phyloP scores from a whole-genome alignment of 2,329 filamentous ascomycete species.

The Beauveria caledonica region DNA sequence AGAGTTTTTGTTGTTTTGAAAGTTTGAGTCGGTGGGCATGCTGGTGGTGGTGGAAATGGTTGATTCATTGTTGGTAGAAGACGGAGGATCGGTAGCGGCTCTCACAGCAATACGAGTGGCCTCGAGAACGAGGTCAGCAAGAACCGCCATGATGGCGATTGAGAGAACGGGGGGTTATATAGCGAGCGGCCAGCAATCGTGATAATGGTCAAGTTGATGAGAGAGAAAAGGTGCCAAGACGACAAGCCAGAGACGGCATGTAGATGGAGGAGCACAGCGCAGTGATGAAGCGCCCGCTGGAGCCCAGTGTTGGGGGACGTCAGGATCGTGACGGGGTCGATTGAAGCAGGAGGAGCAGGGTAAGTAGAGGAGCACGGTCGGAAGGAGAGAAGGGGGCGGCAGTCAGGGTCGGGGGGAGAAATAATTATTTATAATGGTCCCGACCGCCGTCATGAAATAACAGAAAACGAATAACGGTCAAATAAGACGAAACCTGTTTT shows the following conservation, averaged over 20 bases:
- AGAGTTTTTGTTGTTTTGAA: slow-evolving; percentile 14
- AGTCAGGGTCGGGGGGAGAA: not conserved
- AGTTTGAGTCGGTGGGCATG: slow-evolving; percentile 15
- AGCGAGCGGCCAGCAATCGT: not conserved
- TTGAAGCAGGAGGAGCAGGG: slow-evolving; percentile 11
- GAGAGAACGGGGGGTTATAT: slow-evolving; percentile 4
- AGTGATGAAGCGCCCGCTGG: not conserved
- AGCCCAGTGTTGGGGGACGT: not conserved
- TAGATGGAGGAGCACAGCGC: not conserved
- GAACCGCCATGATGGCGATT: slow-evolving; percentile 19
- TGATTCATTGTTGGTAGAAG: slow-evolving; percentile 15
- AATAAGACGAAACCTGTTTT: not conserved
- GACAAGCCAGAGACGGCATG: not conserved
- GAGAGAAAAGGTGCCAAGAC: not conserved
- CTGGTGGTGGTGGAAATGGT: slow-evolving; percentile 5
- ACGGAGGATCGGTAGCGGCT: slow-evolving; percentile 16
- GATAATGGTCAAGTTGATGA: not conserved
- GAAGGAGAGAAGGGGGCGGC: slow-evolving; percentile 1
- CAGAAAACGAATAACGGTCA: not conserved
- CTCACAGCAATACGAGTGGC: slow-evolving; percentile 20
- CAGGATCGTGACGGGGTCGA: slow-evolving; percentile 1
- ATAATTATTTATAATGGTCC: not conserved
- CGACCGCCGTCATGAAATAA: not conserved
- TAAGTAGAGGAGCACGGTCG: slow-evolving; percentile 14
- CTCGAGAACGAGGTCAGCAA: slow-evolving; percentile 19